Conservation (phyloP, 163 green algal genomes). For the Chlamydomonas reinhardtii region DNA sequence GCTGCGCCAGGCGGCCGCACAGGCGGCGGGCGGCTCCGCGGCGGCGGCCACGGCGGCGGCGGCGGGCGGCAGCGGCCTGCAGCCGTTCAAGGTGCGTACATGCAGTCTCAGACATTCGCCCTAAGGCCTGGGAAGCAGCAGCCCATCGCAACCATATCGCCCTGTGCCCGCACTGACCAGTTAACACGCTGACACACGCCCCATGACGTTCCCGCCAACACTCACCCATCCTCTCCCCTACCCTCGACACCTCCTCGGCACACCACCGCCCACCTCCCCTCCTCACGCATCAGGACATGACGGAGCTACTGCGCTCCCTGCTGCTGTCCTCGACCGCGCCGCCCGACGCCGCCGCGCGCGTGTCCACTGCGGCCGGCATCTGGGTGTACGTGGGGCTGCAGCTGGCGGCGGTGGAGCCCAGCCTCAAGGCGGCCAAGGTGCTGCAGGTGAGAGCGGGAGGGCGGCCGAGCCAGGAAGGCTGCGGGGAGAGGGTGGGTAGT, state of each 20-base stretch:
- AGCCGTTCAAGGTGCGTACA: conserved; percentile 36
- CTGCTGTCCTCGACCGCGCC: background rate
- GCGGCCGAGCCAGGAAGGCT: too few relatives aligned
- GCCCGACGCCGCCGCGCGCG: background rate
- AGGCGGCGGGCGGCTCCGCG: background rate
- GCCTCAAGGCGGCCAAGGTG: conserved; percentile 33
- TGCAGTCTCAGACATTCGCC: too few relatives aligned
- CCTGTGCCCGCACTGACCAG: too few relatives aligned
- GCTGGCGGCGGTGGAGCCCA: conserved; percentile 28
- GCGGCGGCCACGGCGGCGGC: background rate
- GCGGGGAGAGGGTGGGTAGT: too few relatives aligned
- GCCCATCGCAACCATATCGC: too few relatives aligned
- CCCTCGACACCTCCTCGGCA: too few relatives aligned
- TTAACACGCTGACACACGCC: too few relatives aligned
- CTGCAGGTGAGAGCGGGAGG: background rate
- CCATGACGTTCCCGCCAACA: too few relatives aligned
- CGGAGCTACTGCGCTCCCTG: conserved; percentile 34
- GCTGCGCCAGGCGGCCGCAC: background rate
- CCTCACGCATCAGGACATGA: conserved; percentile 17
- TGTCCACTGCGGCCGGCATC: conserved; percentile 37
- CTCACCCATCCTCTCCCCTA: too few relatives aligned
- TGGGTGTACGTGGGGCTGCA: conserved; percentile 40
- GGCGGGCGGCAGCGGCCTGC: background rate
- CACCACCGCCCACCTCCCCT: too few relatives aligned
- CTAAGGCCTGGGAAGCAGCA: too few relatives aligned